phyloP scores from a whole-genome alignment of 805 yeast species.

The Yarrowia sp. region DNA sequence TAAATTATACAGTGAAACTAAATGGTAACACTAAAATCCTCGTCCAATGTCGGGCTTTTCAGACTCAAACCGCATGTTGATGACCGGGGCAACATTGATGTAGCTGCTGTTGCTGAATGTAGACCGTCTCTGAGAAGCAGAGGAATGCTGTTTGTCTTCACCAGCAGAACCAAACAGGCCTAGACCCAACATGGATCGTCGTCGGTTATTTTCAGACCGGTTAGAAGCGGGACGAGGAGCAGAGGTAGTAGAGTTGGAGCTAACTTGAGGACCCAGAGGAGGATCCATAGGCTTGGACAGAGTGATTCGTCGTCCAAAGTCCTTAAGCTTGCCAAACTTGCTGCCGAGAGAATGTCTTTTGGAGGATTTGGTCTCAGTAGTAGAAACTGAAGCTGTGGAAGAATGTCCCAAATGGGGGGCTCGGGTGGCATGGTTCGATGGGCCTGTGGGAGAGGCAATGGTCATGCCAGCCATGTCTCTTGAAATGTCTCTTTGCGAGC shows the following conservation, averaged over 20 bases:
- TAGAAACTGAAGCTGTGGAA: not conserved
- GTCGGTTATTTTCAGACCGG: not conserved
- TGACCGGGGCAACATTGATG: conserved; percentile 9
- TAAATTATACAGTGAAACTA: conserved; percentile 1
- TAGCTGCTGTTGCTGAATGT: not conserved
- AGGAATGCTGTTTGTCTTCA: not conserved
- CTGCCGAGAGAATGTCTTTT: conserved; percentile 9
- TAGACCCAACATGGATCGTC: conserved; percentile 15
- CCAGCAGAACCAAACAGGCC: not conserved
- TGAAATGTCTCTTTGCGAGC: conserved; percentile 4
- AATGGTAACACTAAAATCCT: not conserved
- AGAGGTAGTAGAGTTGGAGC: not conserved
- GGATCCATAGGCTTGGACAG: not conserved
- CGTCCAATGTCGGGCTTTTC: conserved; percentile 9
- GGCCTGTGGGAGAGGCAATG: not conserved
- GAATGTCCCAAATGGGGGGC: not conserved
- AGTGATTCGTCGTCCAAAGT: conserved; percentile 12
- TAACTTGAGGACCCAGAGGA: no score
- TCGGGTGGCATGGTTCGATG: not conserved
- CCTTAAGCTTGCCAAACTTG: conserved; percentile 19
- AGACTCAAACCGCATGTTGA: conserved; percentile 22
- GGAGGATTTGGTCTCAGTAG: not conserved
- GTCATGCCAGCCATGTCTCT: conserved; percentile 1
- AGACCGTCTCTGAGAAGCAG: not conserved
- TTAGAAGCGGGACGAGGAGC: not conserved